phyloP scores from a whole-genome alignment of 148 eudicot genomes.

The Cornus suecica region DNA sequence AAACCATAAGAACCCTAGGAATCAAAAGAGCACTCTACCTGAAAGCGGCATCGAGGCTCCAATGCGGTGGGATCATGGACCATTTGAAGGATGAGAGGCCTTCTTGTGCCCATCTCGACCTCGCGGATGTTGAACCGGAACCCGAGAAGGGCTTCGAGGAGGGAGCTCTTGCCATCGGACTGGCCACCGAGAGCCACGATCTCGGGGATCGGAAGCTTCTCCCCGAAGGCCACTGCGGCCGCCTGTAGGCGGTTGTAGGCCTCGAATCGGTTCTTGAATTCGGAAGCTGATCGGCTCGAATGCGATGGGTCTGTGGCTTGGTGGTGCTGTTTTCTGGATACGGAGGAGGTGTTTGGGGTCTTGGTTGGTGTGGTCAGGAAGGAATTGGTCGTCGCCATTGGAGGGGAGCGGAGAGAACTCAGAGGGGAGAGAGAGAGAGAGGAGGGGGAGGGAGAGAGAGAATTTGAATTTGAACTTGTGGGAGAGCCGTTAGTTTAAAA shows the following conservation, averaged over 20 bases:
- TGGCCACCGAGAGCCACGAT: slow-evolving; percentile 95
- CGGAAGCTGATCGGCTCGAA: slow-evolving; percentile 24
- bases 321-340: slow-evolving; percentile 45
- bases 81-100: slow-evolving; percentile 95
- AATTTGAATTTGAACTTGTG: slow-evolving; percentile 40
- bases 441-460: neutral
- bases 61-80: slow-evolving; percentile 78
- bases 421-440: slow-evolving; percentile 13
- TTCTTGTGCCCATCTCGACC: slow-evolving; percentile 95
- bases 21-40: slow-evolving; percentile 34
- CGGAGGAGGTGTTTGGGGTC: slow-evolving; percentile 43
- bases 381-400: slow-evolving; percentile 39
- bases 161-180: slow-evolving; percentile 98
- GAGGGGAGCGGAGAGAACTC: neutral
- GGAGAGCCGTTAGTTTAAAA: slow-evolving; percentile 21
- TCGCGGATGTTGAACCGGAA: slow-evolving; percentile 91
- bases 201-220: slow-evolving; percentile 95
- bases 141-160: slow-evolving; percentile 95
- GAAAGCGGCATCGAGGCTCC: slow-evolving; percentile 89
- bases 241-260: slow-evolving; percentile 94
- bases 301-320: slow-evolving; percentile 23
- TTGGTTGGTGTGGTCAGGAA: slow-evolving; percentile 47
- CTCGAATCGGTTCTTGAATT: slow-evolving; percentile 65
- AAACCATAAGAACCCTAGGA: neutral
- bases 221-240: slow-evolving; percentile 95